Percentiles rank a stretch among this genome's conserved stretches.
Evolutionary conservation across 805 yeast genomes (phyloP).

Genomic region (Hanseniaspora clermontiae): DNA sequence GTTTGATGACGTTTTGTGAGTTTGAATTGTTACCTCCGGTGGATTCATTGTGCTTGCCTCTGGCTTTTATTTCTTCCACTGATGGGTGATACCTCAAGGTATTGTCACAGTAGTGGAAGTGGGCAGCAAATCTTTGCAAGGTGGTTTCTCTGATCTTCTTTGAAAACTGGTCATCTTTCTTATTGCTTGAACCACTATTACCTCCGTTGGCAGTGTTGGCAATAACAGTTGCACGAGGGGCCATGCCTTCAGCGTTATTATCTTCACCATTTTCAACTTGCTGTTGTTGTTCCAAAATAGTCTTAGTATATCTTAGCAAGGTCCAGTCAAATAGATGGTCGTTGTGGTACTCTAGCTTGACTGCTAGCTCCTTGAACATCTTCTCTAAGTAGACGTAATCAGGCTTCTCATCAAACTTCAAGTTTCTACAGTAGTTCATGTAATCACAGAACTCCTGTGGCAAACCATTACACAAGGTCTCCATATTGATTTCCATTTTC

Average conservation of each 20-base stretch:
- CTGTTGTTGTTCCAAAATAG: conserved; percentile 25
- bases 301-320: conserved; percentile 33
- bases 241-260: conserved; percentile 4
- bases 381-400: conserved; percentile 82
- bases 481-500: conserved; percentile 81
- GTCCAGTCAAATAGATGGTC: conserved; percentile 98
- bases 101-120: conserved; percentile 26
- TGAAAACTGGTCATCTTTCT: conserved; percentile 25
- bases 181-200: conserved; percentile 14
- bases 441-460: conserved; percentile 84
- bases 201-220: conserved; percentile 15
- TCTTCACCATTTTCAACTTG: background rate
- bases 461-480: conserved; percentile 75
- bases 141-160: conserved; percentile 26
- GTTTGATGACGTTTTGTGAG: background rate
- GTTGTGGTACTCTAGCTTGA: conserved; percentile 77
- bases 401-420: conserved; percentile 92
- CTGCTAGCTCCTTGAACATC: conserved; percentile 75
- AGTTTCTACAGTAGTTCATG: conserved; percentile 75
- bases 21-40: background rate
- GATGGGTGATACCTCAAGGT: conserved; percentile 27
- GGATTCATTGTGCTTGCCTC: background rate
- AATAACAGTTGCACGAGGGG: conserved; percentile 15
- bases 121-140: conserved; percentile 28
- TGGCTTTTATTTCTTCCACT: conserved; percentile 25